Conservation (phyloP, 805 yeast species). For the Candida anglica region DNA sequence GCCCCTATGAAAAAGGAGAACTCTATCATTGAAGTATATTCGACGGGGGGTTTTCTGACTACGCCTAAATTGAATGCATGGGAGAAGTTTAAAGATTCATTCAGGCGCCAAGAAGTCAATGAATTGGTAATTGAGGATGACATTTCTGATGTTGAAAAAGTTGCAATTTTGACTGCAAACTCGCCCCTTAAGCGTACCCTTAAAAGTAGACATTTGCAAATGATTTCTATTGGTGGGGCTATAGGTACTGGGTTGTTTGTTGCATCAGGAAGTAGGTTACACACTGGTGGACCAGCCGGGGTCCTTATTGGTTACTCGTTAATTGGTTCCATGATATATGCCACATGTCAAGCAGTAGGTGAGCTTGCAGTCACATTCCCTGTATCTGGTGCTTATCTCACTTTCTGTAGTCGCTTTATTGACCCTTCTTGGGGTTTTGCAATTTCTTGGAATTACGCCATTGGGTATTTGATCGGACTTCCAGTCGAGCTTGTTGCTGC, state of each 20-base stretch:
- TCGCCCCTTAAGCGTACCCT: conserved; percentile 25
- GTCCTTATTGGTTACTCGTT: conserved; percentile 15
- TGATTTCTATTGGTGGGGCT: conserved; percentile 22
- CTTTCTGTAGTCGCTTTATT: conserved; percentile 16
- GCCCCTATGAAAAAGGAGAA: too few species aligned
- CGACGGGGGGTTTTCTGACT: too few species aligned
- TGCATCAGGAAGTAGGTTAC: conserved; percentile 16
- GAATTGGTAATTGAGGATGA: conserved; percentile 9
- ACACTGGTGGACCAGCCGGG: conserved; percentile 18
- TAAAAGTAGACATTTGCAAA: conserved; percentile 19
- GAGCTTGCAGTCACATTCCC: conserved; percentile 21
- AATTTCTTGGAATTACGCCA: conserved; percentile 30
- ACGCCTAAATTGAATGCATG: too few species aligned
- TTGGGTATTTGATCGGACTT: conserved; percentile 32
- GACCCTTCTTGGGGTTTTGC: conserved; percentile 22
- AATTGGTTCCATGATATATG: conserved; percentile 14
- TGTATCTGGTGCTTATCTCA: conserved; percentile 19
- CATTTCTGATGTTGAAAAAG: conserved; percentile 25
- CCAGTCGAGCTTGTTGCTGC: conserved; percentile 36
- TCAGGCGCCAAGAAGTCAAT: neutral
- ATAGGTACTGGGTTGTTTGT: conserved; percentile 21
- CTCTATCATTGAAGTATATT: too few species aligned
- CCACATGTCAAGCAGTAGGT: conserved; percentile 17
- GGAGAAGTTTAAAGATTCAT: too few species aligned
- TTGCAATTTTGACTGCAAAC: conserved; percentile 30